These are phyloP conservation scores for Hypoxylon perforatum DNA, from an alignment of 495 filamentous ascomycete species.

Conservation along the genomic window DNA sequence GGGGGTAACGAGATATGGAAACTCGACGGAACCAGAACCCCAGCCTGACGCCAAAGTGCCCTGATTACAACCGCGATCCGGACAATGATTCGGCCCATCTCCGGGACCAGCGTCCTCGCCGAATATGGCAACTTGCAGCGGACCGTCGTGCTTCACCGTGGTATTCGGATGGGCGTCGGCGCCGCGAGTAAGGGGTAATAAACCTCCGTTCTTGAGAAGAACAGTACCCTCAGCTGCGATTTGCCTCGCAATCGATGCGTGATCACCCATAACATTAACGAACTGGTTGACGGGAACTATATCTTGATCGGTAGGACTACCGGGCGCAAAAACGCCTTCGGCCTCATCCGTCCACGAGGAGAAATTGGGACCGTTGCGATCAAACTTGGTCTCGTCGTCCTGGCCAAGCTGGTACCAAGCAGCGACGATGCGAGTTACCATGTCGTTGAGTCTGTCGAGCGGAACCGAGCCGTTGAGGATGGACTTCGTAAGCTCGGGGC, in stretches of 20 bases:
- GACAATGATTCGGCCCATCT: constrained; percentile 78
- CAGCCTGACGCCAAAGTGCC: constrained; percentile 88
- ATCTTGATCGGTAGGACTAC: constrained; percentile 65
- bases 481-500: constrained; percentile 77
- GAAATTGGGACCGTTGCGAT: constrained; percentile 84
- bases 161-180: constrained; percentile 54
- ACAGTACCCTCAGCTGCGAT: constrained; percentile 88
- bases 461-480: constrained; percentile 87
- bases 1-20: constrained; percentile 82
- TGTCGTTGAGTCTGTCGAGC: constrained; percentile 86
- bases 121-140: constrained; percentile 77
- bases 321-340: constrained; percentile 71
- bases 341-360: constrained; percentile 86
- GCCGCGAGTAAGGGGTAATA: constrained; percentile 70
- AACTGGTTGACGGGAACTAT: constrained; percentile 78
- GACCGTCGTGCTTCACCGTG: constrained; percentile 47
- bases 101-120: constrained; percentile 84
- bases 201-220: constrained; percentile 80
- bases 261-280: constrained; percentile 76
- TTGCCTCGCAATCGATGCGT: constrained; percentile 73
- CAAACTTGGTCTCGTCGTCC: constrained; percentile 73
- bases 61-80: constrained; percentile 81
- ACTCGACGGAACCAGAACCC: constrained; percentile 91
- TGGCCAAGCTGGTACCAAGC: constrained; percentile 93
- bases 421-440: constrained; percentile 91